These are phyloP conservation scores for Austroboletus eburneus DNA, from an alignment of 768 basidiomycete species.

Conservation along the genomic window DNA sequence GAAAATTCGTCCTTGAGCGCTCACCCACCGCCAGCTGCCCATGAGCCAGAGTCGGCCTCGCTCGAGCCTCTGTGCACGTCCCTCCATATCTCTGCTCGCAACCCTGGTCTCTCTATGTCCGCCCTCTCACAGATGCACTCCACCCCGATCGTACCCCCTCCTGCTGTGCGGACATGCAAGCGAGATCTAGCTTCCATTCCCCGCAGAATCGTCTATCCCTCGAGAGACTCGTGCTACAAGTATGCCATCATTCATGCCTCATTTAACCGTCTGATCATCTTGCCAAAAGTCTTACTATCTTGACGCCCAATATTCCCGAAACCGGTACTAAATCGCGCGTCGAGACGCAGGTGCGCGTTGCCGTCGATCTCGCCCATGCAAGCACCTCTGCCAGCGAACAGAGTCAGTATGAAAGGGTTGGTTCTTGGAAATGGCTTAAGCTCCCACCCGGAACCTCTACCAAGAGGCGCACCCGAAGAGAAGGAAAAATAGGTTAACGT, in stretches of 20 bases:
- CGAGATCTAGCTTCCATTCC: conserved; percentile 45
- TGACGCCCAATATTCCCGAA: conserved; percentile 80
- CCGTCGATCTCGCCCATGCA: conserved; percentile 71
- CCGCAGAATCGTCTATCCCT: conserved; percentile 63
- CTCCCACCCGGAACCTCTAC: conserved; percentile 80
- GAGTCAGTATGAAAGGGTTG: conserved; percentile 70
- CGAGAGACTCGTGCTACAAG: conserved; percentile 76
- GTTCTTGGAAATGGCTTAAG: conserved; percentile 87
- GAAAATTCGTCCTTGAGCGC: conserved; percentile 15
- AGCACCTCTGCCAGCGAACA: conserved; percentile 56
- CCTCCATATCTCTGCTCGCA: conserved; percentile 24
- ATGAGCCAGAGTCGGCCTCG: conserved; percentile 31
- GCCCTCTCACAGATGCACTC: conserved; percentile 39
- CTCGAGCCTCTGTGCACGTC: conserved; percentile 32
- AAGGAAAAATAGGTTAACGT: conserved; percentile 70
- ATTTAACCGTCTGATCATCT: conserved; percentile 14
- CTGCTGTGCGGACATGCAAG: conserved; percentile 54
- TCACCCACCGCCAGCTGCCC: conserved; percentile 27
- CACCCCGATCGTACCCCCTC: conserved; percentile 68
- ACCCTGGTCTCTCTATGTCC: conserved; percentile 31
- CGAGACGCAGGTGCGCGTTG: conserved; percentile 90
- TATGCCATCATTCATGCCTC: conserved; percentile 33
- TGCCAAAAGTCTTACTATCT: conserved; percentile 62
- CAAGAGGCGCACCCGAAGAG: conserved; percentile 79
- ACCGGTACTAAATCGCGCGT: conserved; percentile 86